phyloP scores from a whole-genome alignment of 768 basidiomycete genomes.

The Albatrellus ellisii region DNA sequence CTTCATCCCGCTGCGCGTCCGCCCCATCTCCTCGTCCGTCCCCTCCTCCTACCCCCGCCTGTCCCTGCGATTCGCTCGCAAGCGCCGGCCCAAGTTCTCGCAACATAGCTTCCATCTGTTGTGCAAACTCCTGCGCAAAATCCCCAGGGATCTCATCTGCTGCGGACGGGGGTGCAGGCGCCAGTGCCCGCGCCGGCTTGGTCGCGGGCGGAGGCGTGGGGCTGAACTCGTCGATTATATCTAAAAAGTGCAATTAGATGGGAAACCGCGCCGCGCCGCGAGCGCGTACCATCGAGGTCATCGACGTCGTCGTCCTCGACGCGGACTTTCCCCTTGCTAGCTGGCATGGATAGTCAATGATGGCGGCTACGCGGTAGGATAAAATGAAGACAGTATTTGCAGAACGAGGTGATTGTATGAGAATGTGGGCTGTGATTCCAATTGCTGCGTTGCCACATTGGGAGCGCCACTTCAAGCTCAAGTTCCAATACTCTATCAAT shows the following conservation, averaged over 20 bases:
- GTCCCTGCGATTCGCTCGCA: conserved; percentile 4
- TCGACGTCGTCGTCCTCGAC: conserved; percentile 37
- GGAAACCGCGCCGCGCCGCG: not conserved
- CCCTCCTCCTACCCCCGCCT: not conserved
- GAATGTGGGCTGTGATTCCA: too few species aligned
- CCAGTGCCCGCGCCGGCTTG: conserved; percentile 10
- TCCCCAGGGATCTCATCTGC: conserved; percentile 17
- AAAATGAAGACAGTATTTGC: too few species aligned
- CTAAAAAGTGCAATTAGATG: conserved; percentile 16
- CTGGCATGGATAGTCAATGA: too few species aligned
- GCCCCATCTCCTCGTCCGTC: not conserved
- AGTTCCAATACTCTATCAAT: too few species aligned
- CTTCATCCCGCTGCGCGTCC: conserved; percentile 23
- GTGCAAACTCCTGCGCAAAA: conserved; percentile 27
- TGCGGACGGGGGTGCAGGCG: conserved; percentile 13
- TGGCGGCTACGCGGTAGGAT: too few species aligned
- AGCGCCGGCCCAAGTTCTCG: conserved; percentile 21
- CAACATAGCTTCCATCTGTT: conserved; percentile 33
- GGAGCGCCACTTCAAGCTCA: too few species aligned
- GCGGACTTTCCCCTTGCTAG: not conserved
- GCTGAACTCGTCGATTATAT: conserved; percentile 36
- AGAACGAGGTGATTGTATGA: too few species aligned
- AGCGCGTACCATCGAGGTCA: conserved; percentile 44
- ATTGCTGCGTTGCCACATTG: too few species aligned
- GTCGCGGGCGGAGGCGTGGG: conserved; percentile 5